Percentiles rank a stretch among this genome's conserved stretches.
phyloP scores from a whole-genome alignment of 2,329 filamentous ascomycete species.

The Penicillium brasilianum region DNA sequence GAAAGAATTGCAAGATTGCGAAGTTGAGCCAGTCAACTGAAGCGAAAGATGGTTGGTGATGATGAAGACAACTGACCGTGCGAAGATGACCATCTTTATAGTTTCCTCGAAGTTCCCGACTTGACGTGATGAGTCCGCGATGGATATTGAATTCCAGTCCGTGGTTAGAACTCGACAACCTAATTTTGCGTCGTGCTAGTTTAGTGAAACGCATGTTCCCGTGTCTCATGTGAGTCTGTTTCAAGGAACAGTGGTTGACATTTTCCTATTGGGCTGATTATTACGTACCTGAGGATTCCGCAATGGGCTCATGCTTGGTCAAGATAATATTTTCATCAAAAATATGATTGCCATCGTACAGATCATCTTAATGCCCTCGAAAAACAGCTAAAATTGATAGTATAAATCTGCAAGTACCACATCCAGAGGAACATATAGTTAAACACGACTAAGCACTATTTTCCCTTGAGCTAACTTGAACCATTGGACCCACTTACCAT shows the following conservation, averaged over 20 bases:
- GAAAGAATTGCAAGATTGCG: slow-evolving; percentile 7
- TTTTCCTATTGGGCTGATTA: not conserved
- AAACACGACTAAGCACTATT: not conserved
- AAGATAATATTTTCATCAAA: too few relatives aligned
- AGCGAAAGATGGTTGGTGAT: slow-evolving; percentile 17
- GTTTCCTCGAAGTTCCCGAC: not conserved
- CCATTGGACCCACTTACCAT: not conserved
- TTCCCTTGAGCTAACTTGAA: not conserved
- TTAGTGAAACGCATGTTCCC: not conserved
- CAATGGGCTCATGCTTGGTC: too few relatives aligned
- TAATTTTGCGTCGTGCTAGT: not conserved
- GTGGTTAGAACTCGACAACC: not conserved
- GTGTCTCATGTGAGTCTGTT: not conserved
- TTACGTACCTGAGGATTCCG: not conserved
- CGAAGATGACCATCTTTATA: not conserved
- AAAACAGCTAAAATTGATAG: not conserved
- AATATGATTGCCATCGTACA: too few relatives aligned
- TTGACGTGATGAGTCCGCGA: not conserved
- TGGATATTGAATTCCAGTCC: not conserved
- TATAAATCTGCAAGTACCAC: not conserved
- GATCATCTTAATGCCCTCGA: not conserved
- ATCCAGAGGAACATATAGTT: not conserved
- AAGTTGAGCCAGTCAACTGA: slow-evolving; percentile 25
- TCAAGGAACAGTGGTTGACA: not conserved
- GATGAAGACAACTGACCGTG: slow-evolving; percentile 2